phyloP scores from a whole-genome alignment of 2,329 filamentous ascomycete genomes.

The Cytospora chrysosperma region DNA sequence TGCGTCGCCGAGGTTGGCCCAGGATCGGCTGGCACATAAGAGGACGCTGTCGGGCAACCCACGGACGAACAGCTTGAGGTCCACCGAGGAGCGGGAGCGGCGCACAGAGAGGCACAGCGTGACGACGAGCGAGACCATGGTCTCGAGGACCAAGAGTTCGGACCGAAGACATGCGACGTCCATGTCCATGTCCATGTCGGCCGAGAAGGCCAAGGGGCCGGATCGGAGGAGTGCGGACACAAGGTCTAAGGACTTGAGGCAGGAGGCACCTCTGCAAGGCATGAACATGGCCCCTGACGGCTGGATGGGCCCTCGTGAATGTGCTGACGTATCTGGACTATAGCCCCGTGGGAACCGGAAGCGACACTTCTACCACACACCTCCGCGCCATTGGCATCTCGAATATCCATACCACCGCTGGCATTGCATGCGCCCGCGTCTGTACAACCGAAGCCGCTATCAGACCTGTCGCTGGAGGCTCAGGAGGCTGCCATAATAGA shows the following conservation, averaged over 20 bases:
- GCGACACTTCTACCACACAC: conserved; percentile 69
- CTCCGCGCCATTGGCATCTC: conserved; percentile 68
- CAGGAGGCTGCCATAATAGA: conserved; percentile 89
- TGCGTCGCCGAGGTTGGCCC: conserved; percentile 17
- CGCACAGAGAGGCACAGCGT: conserved; percentile 58
- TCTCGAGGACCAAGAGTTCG: conserved; percentile 59
- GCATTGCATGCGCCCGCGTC: conserved; percentile 70
- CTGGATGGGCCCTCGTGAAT: background rate
- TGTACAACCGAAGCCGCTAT: conserved; percentile 66
- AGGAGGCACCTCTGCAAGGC: conserved; percentile 51
- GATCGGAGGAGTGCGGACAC: conserved; percentile 46
- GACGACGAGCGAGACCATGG: conserved; percentile 62
- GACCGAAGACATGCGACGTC: conserved; percentile 43
- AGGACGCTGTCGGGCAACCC: conserved; percentile 58
- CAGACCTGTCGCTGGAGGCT: conserved; percentile 70
- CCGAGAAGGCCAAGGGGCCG: conserved; percentile 34
- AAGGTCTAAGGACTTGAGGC: conserved; percentile 44
- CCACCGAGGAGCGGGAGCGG: conserved; percentile 54
- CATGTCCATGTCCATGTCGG: conserved; percentile 32
- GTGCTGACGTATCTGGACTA: conserved; percentile 30
- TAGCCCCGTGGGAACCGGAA: conserved; percentile 73
- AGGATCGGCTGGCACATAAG: conserved; percentile 46
- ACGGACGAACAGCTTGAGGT: conserved; percentile 46
- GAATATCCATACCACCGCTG: conserved; percentile 59
- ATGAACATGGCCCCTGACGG: conserved; percentile 29